A percentile compares a stretch with the other conserved stretches of the same genome.
These are phyloP conservation scores for Neoboletus magnificus DNA, from an alignment of 768 basidiomycete genomes.

Conservation along the genomic window DNA sequence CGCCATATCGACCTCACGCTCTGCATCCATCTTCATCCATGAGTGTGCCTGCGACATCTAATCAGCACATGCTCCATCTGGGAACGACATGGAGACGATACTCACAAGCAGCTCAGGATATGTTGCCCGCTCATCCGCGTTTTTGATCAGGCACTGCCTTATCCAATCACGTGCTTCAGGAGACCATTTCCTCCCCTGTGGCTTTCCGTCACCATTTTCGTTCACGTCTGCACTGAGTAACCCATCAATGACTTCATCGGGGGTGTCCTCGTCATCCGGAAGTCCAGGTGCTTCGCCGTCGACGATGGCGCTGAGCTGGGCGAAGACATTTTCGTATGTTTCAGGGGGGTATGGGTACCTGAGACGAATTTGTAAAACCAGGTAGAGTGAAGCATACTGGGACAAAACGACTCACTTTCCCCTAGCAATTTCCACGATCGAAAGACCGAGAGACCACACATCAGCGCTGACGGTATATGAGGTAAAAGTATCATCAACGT, in stretches of 20 bases:
- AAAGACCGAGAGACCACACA: slow-evolving; percentile 94
- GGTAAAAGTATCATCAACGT: slow-evolving; percentile 31
- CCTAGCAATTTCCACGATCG: slow-evolving; percentile 88
- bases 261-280: slow-evolving; percentile 50
- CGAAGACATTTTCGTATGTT: slow-evolving; percentile 96
- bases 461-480: slow-evolving; percentile 96
- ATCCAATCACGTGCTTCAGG: slow-evolving; percentile 78
- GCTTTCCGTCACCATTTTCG: slow-evolving; percentile 15
- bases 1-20: slow-evolving; percentile 75
- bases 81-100: slow-evolving; percentile 8
- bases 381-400: background rate
- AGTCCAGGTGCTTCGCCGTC: slow-evolving; percentile 89
- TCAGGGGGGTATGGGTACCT: slow-evolving; percentile 95
- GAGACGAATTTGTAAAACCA: slow-evolving; percentile 1
- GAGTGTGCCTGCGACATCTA: slow-evolving; percentile 57
- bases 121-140: slow-evolving; percentile 72
- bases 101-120: slow-evolving; percentile 79
- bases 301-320: slow-evolving; percentile 94
- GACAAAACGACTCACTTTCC: slow-evolving; percentile 42
- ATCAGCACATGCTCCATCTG: background rate
- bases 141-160: slow-evolving; percentile 73
- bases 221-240: slow-evolving; percentile 1
- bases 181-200: slow-evolving; percentile 25
- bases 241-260: slow-evolving; percentile 13
- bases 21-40: slow-evolving; percentile 62